Percentiles rank a stretch among this genome's conserved stretches.
Conservation (phyloP, 2,329 filamentous ascomycete genomes). For the Hymenoscyphus scutula region DNA sequence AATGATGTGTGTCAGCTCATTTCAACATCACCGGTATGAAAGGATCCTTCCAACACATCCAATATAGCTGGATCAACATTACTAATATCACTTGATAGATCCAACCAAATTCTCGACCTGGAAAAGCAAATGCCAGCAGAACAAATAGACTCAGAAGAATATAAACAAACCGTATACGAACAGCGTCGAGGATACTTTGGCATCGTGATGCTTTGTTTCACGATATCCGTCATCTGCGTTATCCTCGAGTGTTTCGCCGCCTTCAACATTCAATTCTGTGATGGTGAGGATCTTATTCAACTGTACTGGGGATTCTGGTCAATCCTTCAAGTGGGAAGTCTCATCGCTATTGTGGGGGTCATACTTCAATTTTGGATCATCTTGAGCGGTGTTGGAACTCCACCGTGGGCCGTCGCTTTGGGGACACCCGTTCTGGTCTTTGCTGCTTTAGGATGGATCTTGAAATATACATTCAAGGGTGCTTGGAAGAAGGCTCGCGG, state of each 20-base stretch:
- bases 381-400: slow-evolving; percentile 49
- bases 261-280: slow-evolving; percentile 49
- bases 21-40: slow-evolving; percentile 31
- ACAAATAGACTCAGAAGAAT: slow-evolving; percentile 30
- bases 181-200: slow-evolving; percentile 39
- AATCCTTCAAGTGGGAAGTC: slow-evolving; percentile 55
- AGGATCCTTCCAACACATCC: neutral
- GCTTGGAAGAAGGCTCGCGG: slow-evolving; percentile 4
- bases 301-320: slow-evolving; percentile 62
- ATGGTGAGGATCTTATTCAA: slow-evolving; percentile 57
- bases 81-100: slow-evolving; percentile 17
- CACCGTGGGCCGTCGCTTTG: slow-evolving; percentile 58
- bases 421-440: slow-evolving; percentile 60
- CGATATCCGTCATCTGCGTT: slow-evolving; percentile 44
- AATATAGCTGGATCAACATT: neutral
- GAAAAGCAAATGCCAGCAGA: slow-evolving; percentile 16
- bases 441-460: slow-evolving; percentile 45
- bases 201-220: slow-evolving; percentile 45
- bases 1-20: slow-evolving; percentile 45
- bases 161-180: slow-evolving; percentile 17
- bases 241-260: slow-evolving; percentile 52
- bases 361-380: slow-evolving; percentile 52
- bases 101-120: slow-evolving; percentile 20
- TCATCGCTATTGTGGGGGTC: slow-evolving; percentile 58
- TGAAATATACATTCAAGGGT: slow-evolving; percentile 34